Evolutionary conservation across 139 green algal species (phyloP).

Genomic region (Gonium pectorale): DNA sequence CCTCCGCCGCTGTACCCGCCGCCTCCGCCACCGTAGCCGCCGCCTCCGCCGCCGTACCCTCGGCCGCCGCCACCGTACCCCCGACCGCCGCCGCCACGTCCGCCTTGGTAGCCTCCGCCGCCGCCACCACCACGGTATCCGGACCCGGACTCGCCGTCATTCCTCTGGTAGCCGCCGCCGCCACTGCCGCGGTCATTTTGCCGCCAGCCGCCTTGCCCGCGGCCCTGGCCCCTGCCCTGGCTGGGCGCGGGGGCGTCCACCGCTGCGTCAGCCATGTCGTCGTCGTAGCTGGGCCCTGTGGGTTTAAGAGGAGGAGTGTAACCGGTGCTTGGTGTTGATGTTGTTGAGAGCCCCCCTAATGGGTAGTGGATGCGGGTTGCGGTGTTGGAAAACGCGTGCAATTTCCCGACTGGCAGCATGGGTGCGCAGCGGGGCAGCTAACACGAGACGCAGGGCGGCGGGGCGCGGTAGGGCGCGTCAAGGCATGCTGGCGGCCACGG

Average conservation of each 20-base stretch:
- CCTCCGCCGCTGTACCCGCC: background rate
- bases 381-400: too few relatives aligned
- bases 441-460: too few relatives aligned
- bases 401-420: too few relatives aligned
- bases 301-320: background rate
- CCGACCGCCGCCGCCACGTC: background rate
- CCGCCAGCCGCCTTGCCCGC: background rate
- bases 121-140: conserved; percentile 1
- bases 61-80: background rate
- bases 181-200: too few relatives aligned
- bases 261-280: background rate
- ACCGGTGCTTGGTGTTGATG: too few relatives aligned
- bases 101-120: background rate
- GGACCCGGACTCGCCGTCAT: conserved; percentile 10
- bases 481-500: too few relatives aligned
- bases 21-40: background rate
- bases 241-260: background rate
- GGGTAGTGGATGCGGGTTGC: too few relatives aligned
- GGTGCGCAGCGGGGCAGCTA: too few relatives aligned
- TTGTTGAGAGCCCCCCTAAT: too few relatives aligned
- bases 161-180: conserved; percentile 9
- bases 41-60: background rate
- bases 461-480: too few relatives aligned
- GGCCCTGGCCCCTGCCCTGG: background rate
- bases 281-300: conserved; percentile 20